Evolutionary conservation across 768 basidiomycete species (phyloP), one percentile per base, ranked within the genome.

Genomic region (Boletus patriciae): DNA sequence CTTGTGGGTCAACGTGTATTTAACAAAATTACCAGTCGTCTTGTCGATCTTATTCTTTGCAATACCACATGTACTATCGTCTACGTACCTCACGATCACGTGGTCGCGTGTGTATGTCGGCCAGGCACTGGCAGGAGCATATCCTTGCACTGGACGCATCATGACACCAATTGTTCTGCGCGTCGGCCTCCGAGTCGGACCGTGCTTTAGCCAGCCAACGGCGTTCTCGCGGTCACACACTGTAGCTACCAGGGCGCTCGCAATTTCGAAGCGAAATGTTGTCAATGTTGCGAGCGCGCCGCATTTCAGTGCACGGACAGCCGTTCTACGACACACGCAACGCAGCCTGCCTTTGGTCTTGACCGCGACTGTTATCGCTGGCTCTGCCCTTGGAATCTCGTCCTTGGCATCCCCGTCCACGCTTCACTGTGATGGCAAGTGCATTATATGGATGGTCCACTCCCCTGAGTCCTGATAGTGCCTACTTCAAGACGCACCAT

Each of bases 401-500:
- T 61, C 71, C 33, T 68, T 74, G 41, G 60, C 69, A 2, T 70
- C 67, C 38, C 70, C 75, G 5, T 13, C 54, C 18, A 65, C 66
- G 33, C 70, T 83, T 21, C 70, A 80, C 54, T 86, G 85, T 63
- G 86, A 88, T 66, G 75, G 85, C 82, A 63, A 62, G 76, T 70
- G 45, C 40, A 16, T 1, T 11, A 21, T 27, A 21, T 46, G 31
- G 4, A 40, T 44, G 19, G 38, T 36, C 16, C 19, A 23, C 33
- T 25, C 25, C 41, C n/a, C 21, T 23, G n/a, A 54, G 6, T 29
- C 37, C 50, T 59, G 55, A 61, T 58, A 33, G 15, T n/a, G 19
- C 46, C 46, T 43, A 33, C 50, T 33, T 44, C 48, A 63, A 55
- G 58, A 58, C 25, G 52, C 52, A 2, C 47, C 57, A 19, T 50